Evolutionary conservation across 305 asterid genomes (phyloP), one percentile per base, ranked within the genome.

Genomic region (Plantago coronopus): DNA sequence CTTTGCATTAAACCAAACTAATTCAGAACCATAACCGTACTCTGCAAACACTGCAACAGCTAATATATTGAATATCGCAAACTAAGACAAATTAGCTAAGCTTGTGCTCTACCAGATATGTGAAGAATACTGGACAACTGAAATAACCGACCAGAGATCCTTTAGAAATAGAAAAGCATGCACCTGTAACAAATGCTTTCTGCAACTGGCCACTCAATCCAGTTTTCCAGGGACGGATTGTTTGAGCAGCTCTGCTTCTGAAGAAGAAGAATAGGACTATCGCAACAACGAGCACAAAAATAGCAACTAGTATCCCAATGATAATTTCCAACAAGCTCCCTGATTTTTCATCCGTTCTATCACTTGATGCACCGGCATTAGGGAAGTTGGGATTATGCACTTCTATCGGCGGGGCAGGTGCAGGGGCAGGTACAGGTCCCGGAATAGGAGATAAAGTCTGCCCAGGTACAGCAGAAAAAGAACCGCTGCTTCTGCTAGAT

Each of bases 151-250:
- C 7, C 58, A 9, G 14, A 7, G 9, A 3, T 31, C 5, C 27
- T 10, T 17, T 10, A 11, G 17, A 17, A 17, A 37, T 12, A 38
- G 12, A 47, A 61, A 58, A 56, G 57, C 58, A 65, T 34, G 40
- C 71, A 89, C 97, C 97, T 57, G 85, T 85, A 43, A 89, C 79
- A 67, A 94, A 84, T 22, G 97, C 96, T 69, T 85, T 89, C 73
- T 85, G 97, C 82, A 94, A 72, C 79, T 94, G 97, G 31, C 97
- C 95, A 64, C 97, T 94, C 79, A 94, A 70, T 59, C 97, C 97
- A 44, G 87, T 78, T 74, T 78, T 94, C 99, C 97, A 94, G 65
- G 99, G 95, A 48, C 86, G 72, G 7, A 94, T 88, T 9, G 77
- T 71, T 62, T 58, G 77, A 31, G 85, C 89, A 21, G 89, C 84